Percentiles rank a stretch among this genome's conserved stretches.
phyloP scores from a whole-genome alignment of 148 eudicot species.

The Rhododendron ferrugineum region DNA sequence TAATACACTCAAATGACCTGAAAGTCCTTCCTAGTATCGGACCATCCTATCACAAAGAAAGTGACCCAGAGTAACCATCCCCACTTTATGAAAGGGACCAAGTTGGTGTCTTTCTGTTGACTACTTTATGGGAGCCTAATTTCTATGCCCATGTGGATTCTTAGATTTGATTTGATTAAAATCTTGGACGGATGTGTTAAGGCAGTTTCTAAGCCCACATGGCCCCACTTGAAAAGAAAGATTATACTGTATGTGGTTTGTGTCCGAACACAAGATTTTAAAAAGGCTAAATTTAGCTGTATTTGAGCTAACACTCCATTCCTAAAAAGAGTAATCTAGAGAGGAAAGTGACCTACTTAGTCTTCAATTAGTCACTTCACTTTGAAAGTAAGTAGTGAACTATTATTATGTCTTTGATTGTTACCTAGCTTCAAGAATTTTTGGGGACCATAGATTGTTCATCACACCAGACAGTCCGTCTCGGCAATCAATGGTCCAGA shows the following conservation, averaged over 20 bases:
- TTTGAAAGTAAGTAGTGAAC: conserved; percentile 1
- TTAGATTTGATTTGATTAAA: not conserved
- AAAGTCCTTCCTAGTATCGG: not conserved
- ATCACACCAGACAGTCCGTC: too few species aligned
- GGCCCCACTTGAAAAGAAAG: not conserved
- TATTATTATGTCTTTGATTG: not conserved
- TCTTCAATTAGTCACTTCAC: not conserved
- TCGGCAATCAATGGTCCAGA: too few species aligned
- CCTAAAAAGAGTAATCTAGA: not conserved
- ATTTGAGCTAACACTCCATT: not conserved
- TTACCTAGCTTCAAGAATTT: not conserved
- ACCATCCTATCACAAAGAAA: not conserved
- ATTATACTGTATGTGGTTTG: not conserved
- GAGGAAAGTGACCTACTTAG: not conserved
- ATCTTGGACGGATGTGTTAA: not conserved
- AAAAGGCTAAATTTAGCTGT: not conserved
- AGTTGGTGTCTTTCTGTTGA: not conserved
- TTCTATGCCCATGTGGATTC: not conserved
- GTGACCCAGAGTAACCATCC: not conserved
- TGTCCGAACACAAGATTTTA: not conserved
- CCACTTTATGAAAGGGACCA: not conserved
- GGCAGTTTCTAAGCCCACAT: not conserved
- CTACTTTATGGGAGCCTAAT: conserved; percentile 5
- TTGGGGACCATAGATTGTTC: not conserved
- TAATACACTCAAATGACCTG: not conserved